A percentile compares a stretch with the other conserved stretches of the same genome.
Conservation (phyloP, 1,139 yeast genomes). For the Starmera stellimalicola region DNA sequence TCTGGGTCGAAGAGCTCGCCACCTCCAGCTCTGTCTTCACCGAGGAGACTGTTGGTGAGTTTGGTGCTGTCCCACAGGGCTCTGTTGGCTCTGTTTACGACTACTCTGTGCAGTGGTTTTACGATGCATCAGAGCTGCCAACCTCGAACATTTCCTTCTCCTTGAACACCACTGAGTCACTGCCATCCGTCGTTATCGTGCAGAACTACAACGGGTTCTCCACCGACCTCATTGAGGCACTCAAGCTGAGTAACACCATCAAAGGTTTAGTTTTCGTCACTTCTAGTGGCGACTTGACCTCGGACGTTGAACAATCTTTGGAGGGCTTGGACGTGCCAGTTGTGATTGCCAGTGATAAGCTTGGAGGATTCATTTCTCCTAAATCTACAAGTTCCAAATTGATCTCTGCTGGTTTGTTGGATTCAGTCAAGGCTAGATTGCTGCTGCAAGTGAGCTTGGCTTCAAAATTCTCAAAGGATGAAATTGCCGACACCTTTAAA, state of each 20-base stretch:
- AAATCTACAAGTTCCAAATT: conserved; percentile 23
- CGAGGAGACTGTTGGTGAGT: conserved; percentile 1
- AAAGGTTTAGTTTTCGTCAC: conserved; percentile 8
- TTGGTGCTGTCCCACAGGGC: conserved; percentile 36
- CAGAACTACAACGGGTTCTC: conserved; percentile 41
- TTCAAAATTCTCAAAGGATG: conserved; percentile 28
- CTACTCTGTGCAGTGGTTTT: conserved; percentile 33
- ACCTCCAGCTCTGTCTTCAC: conserved; percentile 44
- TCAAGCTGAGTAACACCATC: conserved; percentile 1
- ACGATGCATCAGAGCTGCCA: conserved; percentile 4
- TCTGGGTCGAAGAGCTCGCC: conserved; percentile 41
- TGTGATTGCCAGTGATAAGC: conserved; percentile 6
- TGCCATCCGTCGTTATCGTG: conserved; percentile 33
- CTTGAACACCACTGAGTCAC: conserved; percentile 5
- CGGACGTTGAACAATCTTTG: background rate
- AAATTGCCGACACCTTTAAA: conserved; percentile 35
- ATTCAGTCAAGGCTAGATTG: conserved; percentile 45
- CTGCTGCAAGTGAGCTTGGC: conserved; percentile 44
- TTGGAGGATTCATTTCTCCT: conserved; percentile 23
- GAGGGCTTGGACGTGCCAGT: conserved; percentile 4
- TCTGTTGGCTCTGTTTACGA: conserved; percentile 33
- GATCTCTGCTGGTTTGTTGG: conserved; percentile 43
- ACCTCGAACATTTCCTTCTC: conserved; percentile 7
- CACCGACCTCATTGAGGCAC: conserved; percentile 24
- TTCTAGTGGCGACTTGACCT: conserved; percentile 2